Conservation (phyloP, 208 protist species). For the Leishmania mexicana region DNA sequence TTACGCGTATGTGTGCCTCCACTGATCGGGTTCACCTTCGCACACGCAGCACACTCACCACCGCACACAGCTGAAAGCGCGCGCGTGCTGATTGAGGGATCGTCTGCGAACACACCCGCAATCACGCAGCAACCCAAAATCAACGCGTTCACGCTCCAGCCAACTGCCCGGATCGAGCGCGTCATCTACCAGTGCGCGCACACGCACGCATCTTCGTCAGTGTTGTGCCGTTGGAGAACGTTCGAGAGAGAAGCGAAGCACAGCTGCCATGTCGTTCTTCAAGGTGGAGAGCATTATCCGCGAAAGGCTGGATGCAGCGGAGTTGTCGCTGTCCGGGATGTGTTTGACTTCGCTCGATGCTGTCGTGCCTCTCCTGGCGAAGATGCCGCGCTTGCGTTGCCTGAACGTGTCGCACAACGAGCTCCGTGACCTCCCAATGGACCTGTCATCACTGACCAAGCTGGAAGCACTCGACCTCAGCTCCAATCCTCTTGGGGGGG, state of each 20-base stretch:
- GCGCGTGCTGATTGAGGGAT: background rate
- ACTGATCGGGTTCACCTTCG: background rate
- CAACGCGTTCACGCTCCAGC: background rate
- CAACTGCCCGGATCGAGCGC: no score
- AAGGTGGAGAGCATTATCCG: constrained; percentile 31
- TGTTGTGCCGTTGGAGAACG: background rate
- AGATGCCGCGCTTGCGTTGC: constrained; percentile 40
- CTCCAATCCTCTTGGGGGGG: constrained; percentile 50
- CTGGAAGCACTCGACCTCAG: constrained; percentile 56
- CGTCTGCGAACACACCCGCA: background rate
- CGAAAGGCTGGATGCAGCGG: constrained; percentile 26
- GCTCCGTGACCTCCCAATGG: constrained; percentile 49
- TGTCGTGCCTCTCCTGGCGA: constrained; percentile 49
- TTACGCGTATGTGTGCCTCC: background rate
- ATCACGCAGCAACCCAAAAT: background rate
- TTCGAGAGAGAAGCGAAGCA: background rate
- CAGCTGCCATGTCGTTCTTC: constrained; percentile 20
- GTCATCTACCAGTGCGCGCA: background rate
- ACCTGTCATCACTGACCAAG: constrained; percentile 46
- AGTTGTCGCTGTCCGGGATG: constrained; percentile 43
- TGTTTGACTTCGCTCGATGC: constrained; percentile 49
- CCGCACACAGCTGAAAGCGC: background rate
- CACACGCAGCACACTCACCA: background rate
- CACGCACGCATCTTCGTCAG: background rate
- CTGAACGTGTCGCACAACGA: constrained; percentile 61